Evolutionary conservation across 495 filamentous ascomycete species (phyloP), one percentile per base, ranked within the genome.

Genomic region (Hyaloscypha variabilis): DNA sequence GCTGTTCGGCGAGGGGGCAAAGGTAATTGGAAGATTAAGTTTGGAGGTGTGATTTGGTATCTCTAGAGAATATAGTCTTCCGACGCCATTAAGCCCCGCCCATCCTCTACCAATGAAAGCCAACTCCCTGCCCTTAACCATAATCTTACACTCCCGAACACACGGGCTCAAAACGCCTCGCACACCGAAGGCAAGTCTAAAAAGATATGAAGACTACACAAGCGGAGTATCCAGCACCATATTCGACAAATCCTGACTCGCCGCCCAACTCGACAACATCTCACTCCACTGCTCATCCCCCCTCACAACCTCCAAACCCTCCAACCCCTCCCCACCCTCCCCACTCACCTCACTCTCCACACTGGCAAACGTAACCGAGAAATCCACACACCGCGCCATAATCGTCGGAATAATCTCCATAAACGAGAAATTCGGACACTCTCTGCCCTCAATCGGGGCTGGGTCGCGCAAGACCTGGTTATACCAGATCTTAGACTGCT

Each of bases 401-500:
- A 62, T 53, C 49, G 34, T 61, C 8, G 64, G 64, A 24, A 66
- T 30, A 21, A 66, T 66, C 4, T 60, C 49, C 39, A 55, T 60
- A 39, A 66, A 60, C 4, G 42, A 26, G 25, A 60, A 58, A 10
- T 36, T 23, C 13, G 42, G 28, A 19, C 30, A 13, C 1, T 26
- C 64, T 19, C 19, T 8, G 17, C 23, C 21, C 13, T 10, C 28
- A 8, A 34, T 21, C 3, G 11, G 31, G 1, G 23, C 19, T 24
- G 65, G 49, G 50, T 60, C 55, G 39, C 19, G 28, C 6, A 63
- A 13, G 0, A 51, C 6, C 23, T 49, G 39, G 2, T 30, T 19
- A 46, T 64, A 66, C 64, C 68, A 70, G 3, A 49, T 23, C 46
- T 53, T 61, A 10, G 51, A 34, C 28, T 67, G 52, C 14, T 49